Conservation (phyloP, 805 yeast species). For the Soucietia sequanensis region DNA sequence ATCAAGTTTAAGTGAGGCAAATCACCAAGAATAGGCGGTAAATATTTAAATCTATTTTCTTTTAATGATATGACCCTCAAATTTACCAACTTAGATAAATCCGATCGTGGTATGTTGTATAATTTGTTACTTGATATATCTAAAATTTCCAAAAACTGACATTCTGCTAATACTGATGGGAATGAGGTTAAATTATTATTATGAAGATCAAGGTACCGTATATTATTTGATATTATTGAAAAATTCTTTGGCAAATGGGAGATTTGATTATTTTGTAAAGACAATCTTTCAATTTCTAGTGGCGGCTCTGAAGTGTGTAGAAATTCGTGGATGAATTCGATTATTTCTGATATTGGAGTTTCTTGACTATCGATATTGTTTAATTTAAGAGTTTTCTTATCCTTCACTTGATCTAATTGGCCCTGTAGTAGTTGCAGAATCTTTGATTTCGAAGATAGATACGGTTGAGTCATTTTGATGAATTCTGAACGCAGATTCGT, state of each 20-base stretch:
- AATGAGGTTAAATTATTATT: constrained; percentile 53
- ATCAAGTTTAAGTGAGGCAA: constrained; percentile 53
- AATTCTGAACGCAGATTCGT: no score
- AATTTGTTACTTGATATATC: constrained; percentile 63
- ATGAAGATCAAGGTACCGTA: constrained; percentile 66
- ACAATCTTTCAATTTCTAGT: constrained; percentile 46
- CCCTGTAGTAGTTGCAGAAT: constrained; percentile 17
- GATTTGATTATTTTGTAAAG: constrained; percentile 53
- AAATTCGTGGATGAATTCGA: constrained; percentile 22
- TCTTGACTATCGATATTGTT: constrained; percentile 9
- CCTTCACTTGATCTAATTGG: constrained; percentile 20
- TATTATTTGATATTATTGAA: constrained; percentile 34
- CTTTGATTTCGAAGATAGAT: constrained; percentile 8
- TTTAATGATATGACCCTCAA: constrained; percentile 61
- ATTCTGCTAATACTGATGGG: constrained; percentile 44
- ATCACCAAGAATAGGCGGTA: constrained; percentile 54
- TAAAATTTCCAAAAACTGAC: constrained; percentile 54
- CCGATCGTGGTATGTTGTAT: constrained; percentile 44
- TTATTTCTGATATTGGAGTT: constrained; percentile 12
- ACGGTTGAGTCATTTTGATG: constrained; percentile 9
- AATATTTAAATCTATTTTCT: constrained; percentile 53
- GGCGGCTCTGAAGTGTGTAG: constrained; percentile 21
- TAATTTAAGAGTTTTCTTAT: constrained; percentile 19
- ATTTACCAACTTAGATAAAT: constrained; percentile 38
- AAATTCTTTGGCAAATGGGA: constrained; percentile 48